Evolutionary conservation across 139 green algal genomes (phyloP), one percentile per base, ranked within the genome.

Genomic region (Astrephomene gubernaculifera): DNA sequence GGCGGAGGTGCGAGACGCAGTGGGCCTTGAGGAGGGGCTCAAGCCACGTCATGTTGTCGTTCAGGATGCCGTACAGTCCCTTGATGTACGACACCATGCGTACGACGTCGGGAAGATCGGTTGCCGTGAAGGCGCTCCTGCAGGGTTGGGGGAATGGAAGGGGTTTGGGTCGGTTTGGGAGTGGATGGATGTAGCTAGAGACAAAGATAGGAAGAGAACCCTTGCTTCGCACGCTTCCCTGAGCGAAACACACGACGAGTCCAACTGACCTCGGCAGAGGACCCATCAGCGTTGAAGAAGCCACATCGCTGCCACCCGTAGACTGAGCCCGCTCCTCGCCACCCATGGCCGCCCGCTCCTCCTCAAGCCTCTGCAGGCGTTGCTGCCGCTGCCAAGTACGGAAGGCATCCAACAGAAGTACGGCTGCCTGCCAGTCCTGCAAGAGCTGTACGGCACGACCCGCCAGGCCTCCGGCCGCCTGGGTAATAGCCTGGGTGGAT

Each of bases 81-180:
- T 84, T 84, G 43, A 84, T 75, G 60, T 84, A 84, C 1, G 63
- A 74, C 5, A 84, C 3, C 63, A 84, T 33, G 0, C 78, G 61
- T 2, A 84, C 63, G 17, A 65, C 43, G 8, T 84, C 78, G 10
- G 63, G 17, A 43, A 65, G 49, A 21, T 84, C 78, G 1, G 31
- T 1, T 1, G 41, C 27, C 19, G 31, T 64, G 61, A 84, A 67
- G 2, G 63, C 63, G 19, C 78, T 75, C 43, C 78, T 84, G 63
- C 43, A 33, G 3, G 24, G 8, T n/a, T n/a, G n/a, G n/a, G n/a
- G n/a, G n/a, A n/a, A n/a, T n/a, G n/a, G n/a, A n/a, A n/a, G n/a
- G n/a, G n/a, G n/a, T n/a, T n/a, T n/a, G n/a, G n/a, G n/a, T n/a
- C n/a, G n/a, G n/a, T n/a, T n/a, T n/a, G n/a, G n/a, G n/a, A n/a